phyloP scores from a whole-genome alignment of 2,329 filamentous ascomycete species.

The Colletotrichum theobromicola region DNA sequence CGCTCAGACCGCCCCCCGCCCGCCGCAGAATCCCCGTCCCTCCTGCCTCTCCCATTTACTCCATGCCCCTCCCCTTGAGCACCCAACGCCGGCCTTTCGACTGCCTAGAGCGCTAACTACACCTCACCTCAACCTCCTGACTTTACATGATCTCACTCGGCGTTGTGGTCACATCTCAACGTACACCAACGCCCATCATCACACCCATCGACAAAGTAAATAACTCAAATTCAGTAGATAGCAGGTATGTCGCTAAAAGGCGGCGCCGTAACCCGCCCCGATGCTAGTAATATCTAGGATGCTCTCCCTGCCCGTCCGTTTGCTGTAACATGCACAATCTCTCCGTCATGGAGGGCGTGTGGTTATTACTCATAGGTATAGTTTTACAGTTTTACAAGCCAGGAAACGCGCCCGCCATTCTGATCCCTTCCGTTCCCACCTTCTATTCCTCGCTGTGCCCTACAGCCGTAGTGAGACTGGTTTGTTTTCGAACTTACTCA shows the following conservation, averaged over 20 bases:
- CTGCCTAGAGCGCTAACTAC: no score
- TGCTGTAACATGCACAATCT: background rate
- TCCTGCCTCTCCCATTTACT: background rate
- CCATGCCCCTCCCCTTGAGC: no score
- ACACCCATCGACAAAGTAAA: no score
- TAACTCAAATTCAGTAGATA: background rate
- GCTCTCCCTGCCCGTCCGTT: background rate
- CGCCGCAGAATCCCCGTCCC: background rate
- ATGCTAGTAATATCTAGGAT: background rate
- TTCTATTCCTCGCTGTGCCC: background rate
- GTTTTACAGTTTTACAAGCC: background rate
- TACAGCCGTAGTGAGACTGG: background rate
- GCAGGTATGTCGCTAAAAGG: background rate
- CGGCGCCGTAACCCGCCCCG: background rate
- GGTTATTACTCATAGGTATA: background rate
- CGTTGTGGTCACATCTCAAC: no score
- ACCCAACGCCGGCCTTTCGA: no score
- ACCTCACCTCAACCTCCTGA: no score
- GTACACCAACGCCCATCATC: no score
- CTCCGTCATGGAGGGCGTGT: background rate
- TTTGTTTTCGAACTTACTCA: conserved; percentile 46
- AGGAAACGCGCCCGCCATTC: background rate
- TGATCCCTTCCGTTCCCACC: background rate
- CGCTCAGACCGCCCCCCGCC: conserved; percentile 12
- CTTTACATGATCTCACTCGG: no score